phyloP scores from a whole-genome alignment of 257 asterid species.

The Solanum pennellii region DNA sequence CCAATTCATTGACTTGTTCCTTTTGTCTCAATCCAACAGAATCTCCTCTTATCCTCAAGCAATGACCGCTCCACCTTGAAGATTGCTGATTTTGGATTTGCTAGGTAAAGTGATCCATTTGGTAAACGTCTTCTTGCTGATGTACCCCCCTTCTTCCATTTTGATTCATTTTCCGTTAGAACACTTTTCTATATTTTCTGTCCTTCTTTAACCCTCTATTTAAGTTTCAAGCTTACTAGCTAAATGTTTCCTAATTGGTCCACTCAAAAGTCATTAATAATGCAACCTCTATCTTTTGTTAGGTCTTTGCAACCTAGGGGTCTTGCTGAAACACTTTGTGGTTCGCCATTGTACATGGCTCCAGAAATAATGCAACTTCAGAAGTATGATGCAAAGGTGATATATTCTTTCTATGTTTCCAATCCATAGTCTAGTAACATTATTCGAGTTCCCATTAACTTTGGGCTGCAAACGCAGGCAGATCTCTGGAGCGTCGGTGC shows the following conservation, averaged over 20 bases:
- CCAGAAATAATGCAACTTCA: slow-evolving; percentile 86
- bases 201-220: background rate
- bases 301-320: slow-evolving; percentile 73
- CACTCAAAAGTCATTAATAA: background rate
- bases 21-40: slow-evolving; percentile 16
- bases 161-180: background rate
- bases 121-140: background rate
- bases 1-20: background rate
- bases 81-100: slow-evolving; percentile 62
- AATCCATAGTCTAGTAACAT: background rate
- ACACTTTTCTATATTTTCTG: background rate
- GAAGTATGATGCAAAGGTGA: slow-evolving; percentile 91
- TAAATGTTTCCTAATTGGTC: background rate
- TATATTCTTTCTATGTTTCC: slow-evolving; percentile 3
- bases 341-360: slow-evolving; percentile 97
- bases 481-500: slow-evolving; percentile 97
- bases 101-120: slow-evolving; percentile 41
- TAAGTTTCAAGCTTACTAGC: background rate
- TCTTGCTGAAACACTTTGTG: slow-evolving; percentile 85
- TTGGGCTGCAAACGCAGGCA: slow-evolving; percentile 51
- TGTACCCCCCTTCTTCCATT: background rate
- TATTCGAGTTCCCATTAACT: slow-evolving; percentile 12
- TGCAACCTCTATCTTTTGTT: slow-evolving; percentile 9
- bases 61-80: slow-evolving; percentile 29
- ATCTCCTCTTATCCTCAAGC: slow-evolving; percentile 33